Conservation (phyloP, 192 early-diverging fungal species). For the Podila epigama region DNA sequence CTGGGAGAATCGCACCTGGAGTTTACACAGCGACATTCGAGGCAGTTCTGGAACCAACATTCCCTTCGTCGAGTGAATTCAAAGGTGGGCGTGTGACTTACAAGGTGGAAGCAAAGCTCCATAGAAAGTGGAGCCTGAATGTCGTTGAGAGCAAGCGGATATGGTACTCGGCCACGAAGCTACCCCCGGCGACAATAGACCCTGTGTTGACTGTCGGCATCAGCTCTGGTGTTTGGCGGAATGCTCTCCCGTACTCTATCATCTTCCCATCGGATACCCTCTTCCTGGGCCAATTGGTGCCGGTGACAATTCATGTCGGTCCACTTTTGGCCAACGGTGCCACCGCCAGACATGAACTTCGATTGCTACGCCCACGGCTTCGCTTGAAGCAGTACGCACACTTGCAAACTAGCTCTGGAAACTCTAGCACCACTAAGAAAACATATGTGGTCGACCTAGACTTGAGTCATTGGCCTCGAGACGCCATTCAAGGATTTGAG, state of each 20-base stretch:
- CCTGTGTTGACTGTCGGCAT: not conserved
- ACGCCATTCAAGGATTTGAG: not conserved
- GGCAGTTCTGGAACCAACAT: not conserved
- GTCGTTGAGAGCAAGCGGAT: constrained; percentile 1
- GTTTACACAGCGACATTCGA: constrained; percentile 5
- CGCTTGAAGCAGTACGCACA: constrained; percentile 11
- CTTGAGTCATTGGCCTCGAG: constrained; percentile 8
- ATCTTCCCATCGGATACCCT: constrained; percentile 5
- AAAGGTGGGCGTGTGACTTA: not conserved
- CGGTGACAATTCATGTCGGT: constrained; percentile 6
- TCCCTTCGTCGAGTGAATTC: not conserved
- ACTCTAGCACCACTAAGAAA: not conserved
- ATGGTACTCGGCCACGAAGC: constrained; percentile 7
- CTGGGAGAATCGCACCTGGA: constrained; percentile 5
- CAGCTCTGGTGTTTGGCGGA: constrained; percentile 2
- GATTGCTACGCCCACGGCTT: not conserved
- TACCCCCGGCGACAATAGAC: not conserved
- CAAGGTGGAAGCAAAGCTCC: not conserved
- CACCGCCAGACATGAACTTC: not conserved
- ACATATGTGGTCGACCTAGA: not conserved
- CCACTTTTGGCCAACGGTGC: not conserved
- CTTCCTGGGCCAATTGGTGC: constrained; percentile 6
- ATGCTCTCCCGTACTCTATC: constrained; percentile 4
- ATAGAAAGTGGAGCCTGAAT: constrained; percentile 11
- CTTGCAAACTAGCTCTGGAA: not conserved